Evolutionary conservation across 1,139 yeast genomes (phyloP).

Genomic region (Kodamaea arcana): DNA sequence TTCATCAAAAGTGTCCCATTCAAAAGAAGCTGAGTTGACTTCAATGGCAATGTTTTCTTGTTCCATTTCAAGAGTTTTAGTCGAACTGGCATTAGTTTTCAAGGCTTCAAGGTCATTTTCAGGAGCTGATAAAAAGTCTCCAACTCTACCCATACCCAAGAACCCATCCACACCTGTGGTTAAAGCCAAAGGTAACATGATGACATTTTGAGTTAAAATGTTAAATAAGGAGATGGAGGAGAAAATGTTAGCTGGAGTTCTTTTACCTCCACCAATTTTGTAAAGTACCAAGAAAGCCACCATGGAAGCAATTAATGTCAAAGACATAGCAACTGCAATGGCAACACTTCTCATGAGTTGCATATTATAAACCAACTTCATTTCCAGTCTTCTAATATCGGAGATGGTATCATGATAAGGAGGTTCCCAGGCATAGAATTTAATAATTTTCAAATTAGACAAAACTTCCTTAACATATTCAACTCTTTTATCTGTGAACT

Average conservation of each 20-base stretch:
- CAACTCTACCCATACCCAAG: slow-evolving; percentile 58
- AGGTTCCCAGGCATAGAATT: slow-evolving; percentile 66
- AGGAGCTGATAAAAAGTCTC: slow-evolving; percentile 37
- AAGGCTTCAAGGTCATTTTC: slow-evolving; percentile 25
- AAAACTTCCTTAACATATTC: slow-evolving; percentile 60
- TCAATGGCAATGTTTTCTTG: slow-evolving; percentile 12
- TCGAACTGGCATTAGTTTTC: slow-evolving; percentile 15
- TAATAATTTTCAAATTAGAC: slow-evolving; percentile 62
- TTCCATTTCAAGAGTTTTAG: slow-evolving; percentile 13
- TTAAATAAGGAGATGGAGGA: slow-evolving; percentile 76
- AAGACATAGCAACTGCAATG: slow-evolving; percentile 53
- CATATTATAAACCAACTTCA: slow-evolving; percentile 45
- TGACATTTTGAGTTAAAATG: slow-evolving; percentile 45
- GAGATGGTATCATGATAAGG: slow-evolving; percentile 48
- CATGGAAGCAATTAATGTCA: slow-evolving; percentile 68
- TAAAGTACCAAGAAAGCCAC: slow-evolving; percentile 69
- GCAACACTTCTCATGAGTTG: slow-evolving; percentile 56
- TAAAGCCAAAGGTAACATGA: slow-evolving; percentile 69
- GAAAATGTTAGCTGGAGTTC: slow-evolving; percentile 67
- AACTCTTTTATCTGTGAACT: slow-evolving; percentile 57
- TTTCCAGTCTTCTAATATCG: slow-evolving; percentile 45
- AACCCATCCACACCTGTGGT: slow-evolving; percentile 66
- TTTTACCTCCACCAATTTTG: slow-evolving; percentile 36
- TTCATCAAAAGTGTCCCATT: slow-evolving; percentile 56
- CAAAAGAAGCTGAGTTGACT: slow-evolving; percentile 39